Evolutionary conservation across 176 grass and related monocot genomes (phyloP).

Genomic region (Eragrostis curvula): DNA sequence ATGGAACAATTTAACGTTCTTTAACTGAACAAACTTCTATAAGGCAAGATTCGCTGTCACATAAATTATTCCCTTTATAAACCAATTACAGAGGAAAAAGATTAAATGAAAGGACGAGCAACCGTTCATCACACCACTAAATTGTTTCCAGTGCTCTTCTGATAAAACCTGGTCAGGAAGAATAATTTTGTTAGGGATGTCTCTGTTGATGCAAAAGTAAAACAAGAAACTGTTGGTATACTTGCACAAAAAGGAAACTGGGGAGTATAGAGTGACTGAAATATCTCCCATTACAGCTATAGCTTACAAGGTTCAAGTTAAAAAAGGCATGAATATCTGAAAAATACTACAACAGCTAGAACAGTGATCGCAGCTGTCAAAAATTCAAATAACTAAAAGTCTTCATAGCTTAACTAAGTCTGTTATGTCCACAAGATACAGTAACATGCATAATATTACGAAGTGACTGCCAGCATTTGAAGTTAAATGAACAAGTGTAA

Average conservation of each 20-base stretch:
- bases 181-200: constrained; percentile 17
- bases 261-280: background rate
- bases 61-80: constrained; percentile 72
- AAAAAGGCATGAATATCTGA: background rate
- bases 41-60: constrained; percentile 63
- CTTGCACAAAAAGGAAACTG: background rate
- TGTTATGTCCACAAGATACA: constrained; percentile 12
- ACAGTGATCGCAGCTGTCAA: background rate
- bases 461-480: background rate
- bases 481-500: constrained; percentile 4
- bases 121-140: constrained; percentile 54
- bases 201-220: constrained; percentile 1
- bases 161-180: constrained; percentile 48
- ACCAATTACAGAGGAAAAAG: constrained; percentile 62
- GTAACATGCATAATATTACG: constrained; percentile 13
- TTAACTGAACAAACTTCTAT: constrained; percentile 64
- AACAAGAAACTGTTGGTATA: background rate
- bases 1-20: constrained; percentile 41
- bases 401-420: constrained; percentile 2
- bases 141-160: constrained; percentile 46
- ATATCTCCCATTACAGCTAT: background rate
- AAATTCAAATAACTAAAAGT: constrained; percentile 20
- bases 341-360: constrained; percentile 18
- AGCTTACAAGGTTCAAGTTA: background rate
- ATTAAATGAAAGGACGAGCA: constrained; percentile 52